A percentile compares a stretch with the other conserved stretches of the same genome.
phyloP scores from a whole-genome alignment of 495 filamentous ascomycete species.

The Hypoxylon lienhwacheense region DNA sequence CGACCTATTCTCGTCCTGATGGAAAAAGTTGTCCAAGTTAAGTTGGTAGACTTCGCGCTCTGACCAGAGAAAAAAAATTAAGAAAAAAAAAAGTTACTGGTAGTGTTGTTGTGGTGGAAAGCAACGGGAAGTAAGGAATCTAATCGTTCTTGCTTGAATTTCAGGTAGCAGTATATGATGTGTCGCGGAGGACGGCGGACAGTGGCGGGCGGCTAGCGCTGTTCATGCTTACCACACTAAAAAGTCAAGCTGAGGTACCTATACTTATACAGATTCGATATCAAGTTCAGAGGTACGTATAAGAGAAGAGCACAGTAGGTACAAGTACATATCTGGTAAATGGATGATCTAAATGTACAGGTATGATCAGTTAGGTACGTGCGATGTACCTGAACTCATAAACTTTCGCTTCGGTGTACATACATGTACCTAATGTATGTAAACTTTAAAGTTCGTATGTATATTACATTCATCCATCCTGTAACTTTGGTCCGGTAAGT shows the following conservation, averaged over 20 bases:
- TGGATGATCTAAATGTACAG: no score
- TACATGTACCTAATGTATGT: not conserved
- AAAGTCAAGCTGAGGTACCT: conserved; percentile 4
- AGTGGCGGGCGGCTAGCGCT: conserved; percentile 27
- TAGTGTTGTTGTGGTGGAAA: conserved; percentile 27
- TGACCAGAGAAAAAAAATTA: conserved; percentile 2
- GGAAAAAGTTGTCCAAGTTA: not conserved
- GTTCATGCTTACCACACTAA: conserved; percentile 5
- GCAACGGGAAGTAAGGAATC: conserved; percentile 22
- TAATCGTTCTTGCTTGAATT: conserved; percentile 27
- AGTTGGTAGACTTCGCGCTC: conserved; percentile 2
- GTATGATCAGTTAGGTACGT: not conserved
- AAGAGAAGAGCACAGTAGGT: no score
- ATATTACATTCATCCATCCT: no score
- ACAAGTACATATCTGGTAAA: no score
- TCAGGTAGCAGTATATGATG: conserved; percentile 37
- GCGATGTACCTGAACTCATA: not conserved
- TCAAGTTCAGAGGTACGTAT: no score
- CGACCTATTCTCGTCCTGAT: not conserved
- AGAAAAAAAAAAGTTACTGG: conserved; percentile 10
- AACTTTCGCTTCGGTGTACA: not conserved
- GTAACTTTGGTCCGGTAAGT: no score
- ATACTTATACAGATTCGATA: not conserved
- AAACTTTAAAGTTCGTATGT: no score
- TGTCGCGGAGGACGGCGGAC: conserved; percentile 21